phyloP scores from a whole-genome alignment of 192 early-diverging fungal genomes.

The Gamsiella multidivaricata region DNA sequence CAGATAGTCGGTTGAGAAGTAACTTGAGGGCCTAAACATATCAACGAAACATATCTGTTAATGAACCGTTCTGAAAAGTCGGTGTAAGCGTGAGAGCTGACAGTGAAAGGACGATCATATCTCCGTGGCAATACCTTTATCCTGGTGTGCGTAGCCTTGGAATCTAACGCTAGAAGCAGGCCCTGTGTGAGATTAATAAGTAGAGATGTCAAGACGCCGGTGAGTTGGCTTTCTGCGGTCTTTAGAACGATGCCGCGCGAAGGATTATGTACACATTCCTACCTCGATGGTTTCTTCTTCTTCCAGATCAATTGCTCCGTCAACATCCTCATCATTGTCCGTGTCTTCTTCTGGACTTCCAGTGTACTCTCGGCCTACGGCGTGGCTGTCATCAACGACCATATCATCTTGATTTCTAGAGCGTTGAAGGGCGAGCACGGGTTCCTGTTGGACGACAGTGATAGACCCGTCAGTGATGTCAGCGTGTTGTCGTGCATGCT shows the following conservation, averaged over 20 bases:
- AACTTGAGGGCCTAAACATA: slow-evolving; percentile 37
- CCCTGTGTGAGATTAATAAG: background rate
- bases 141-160: background rate
- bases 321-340: slow-evolving; percentile 4
- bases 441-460: slow-evolving; percentile 1
- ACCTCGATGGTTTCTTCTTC: slow-evolving; percentile 3
- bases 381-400: background rate
- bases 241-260: too few species aligned
- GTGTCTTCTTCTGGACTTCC: background rate
- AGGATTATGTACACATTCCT: too few species aligned
- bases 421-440: slow-evolving; percentile 14
- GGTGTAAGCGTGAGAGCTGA: background rate
- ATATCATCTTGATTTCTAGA: background rate
- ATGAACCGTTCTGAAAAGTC: background rate
- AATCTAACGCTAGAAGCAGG: slow-evolving; percentile 7
- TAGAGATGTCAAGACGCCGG: background rate
- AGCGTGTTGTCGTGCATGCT: background rate
- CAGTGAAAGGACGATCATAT: background rate
- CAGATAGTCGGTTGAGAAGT: slow-evolving; percentile 38
- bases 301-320: slow-evolving; percentile 21
- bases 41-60: too few species aligned
- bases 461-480: slow-evolving; percentile 3
- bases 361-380: background rate
- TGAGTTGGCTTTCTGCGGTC: too few species aligned
- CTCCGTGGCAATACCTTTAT: slow-evolving; percentile 10